Base-by-base conservation (phyloP, 495 filamentous ascomycete species). In the Tuber microsphaerosporum region DNA sequence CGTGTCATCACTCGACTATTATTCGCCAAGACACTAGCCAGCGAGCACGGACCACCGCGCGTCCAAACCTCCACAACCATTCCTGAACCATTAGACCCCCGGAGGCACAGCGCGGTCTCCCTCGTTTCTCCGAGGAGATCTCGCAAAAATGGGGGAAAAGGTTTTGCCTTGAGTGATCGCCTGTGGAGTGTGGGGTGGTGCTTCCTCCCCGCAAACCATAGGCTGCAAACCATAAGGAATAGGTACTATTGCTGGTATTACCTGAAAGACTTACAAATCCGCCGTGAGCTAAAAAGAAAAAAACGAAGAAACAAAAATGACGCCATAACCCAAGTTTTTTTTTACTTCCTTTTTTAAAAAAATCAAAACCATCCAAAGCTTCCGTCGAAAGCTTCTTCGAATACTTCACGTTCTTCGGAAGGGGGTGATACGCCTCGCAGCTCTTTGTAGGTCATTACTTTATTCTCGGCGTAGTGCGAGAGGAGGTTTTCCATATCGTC, bases 401-500 rank as follows among this genome's bases (percentile, higher is more conserved):
- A 76, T 81, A 82, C 87, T 39, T 82, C 87, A 75, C 85, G 86
- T 85, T 84, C 86, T 17, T 65, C 56, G 26, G 56, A 34, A 65
- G 56, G 26, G 14, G 56, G 56, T 17, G 26, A 26, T 65, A 65
- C 14, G 51, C 82, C 86, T 81, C 82, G 85, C 31, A 91, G 81
- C 74, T 86, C 85, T 16, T 85, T 84, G 34, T 88, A 74, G 19
- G 83, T 81, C 48, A 88, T 84, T 0, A 90, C 86, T 46, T 85
- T 83, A 42, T 85, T 84, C 0, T 88, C 83, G 43, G 85, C 81
- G 81, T 95, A 99, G 81, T 89, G 92, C 1, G 83, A 85, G 44
- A 98, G 82, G 39, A 99, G 84, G 44, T 84, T 86, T 39, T 90
- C 89, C 92, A 98, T 97, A 81, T 97, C 94, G 73, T 89, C 85